Evolutionary conservation across 2,329 filamentous ascomycete genomes (phyloP).

Genomic region (Cercospora janseana): DNA sequence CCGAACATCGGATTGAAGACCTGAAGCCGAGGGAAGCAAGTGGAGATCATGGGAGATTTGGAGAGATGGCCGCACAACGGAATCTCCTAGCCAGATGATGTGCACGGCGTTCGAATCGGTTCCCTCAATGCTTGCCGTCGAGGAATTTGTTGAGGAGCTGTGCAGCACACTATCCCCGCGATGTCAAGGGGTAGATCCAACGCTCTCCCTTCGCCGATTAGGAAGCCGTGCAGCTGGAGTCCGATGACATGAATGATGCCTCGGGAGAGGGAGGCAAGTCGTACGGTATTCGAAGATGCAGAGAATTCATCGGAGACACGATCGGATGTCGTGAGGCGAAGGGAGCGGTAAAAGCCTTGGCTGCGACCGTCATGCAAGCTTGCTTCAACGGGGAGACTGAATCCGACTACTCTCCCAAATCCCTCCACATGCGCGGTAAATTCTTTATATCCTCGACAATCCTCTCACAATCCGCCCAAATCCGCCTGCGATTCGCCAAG

Average conservation of each 20-base stretch:
- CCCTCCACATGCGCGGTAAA: neutral
- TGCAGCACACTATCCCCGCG: neutral
- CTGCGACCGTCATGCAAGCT: neutral
- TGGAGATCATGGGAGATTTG: neutral
- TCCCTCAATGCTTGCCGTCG: neutral
- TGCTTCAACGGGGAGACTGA: no score
- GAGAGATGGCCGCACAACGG: neutral
- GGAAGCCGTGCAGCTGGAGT: slow-evolving; percentile 1
- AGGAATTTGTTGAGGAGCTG: slow-evolving; percentile 1
- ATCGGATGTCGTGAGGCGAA: no score
- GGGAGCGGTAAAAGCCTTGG: neutral
- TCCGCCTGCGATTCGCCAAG: slow-evolving; percentile 13
- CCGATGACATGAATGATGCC: neutral
- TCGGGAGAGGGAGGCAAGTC: neutral
- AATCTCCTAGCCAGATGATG: neutral
- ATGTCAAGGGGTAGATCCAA: neutral
- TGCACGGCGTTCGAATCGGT: neutral
- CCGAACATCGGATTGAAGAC: no score
- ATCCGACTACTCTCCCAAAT: slow-evolving; percentile 3
- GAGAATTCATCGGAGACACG: no score
- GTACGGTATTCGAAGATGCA: no score
- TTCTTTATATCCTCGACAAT: slow-evolving; percentile 11
- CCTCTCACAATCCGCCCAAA: slow-evolving; percentile 19
- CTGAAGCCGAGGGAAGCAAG: neutral
- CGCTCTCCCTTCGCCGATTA: neutral